phyloP scores from a whole-genome alignment of 495 filamentous ascomycete species.

The Jackrogersella multiformis region DNA sequence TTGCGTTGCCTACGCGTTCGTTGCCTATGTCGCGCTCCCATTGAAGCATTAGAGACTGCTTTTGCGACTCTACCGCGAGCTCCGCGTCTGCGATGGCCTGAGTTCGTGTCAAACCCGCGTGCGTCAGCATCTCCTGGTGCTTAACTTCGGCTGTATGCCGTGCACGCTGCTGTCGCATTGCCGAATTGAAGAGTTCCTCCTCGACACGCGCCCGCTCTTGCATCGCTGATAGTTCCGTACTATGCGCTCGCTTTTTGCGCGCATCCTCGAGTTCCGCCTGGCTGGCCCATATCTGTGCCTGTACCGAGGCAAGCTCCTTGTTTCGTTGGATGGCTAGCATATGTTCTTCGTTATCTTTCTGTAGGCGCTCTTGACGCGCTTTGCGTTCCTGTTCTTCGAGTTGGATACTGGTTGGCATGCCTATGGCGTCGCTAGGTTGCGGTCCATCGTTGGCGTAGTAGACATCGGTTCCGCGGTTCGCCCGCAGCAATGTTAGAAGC shows the following conservation, averaged over 20 bases:
- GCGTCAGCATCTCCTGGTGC: constrained; percentile 53
- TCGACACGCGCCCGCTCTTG: constrained; percentile 48
- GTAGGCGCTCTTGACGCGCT: constrained; percentile 49
- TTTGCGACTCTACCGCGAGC: constrained; percentile 49
- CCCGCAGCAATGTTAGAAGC: constrained; percentile 52
- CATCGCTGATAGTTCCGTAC: constrained; percentile 39
- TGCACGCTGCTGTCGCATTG: constrained; percentile 46
- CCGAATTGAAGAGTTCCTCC: constrained; percentile 48
- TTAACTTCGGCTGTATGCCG: constrained; percentile 42
- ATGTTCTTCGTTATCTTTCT: constrained; percentile 52
- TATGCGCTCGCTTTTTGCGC: constrained; percentile 44
- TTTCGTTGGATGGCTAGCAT: constrained; percentile 48
- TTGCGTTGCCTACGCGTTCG: constrained; percentile 50
- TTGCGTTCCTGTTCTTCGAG: constrained; percentile 56
- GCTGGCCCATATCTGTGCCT: constrained; percentile 53
- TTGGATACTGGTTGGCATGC: constrained; percentile 55
- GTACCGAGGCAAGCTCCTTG: constrained; percentile 54
- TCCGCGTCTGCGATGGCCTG: constrained; percentile 53
- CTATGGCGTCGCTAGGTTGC: constrained; percentile 56
- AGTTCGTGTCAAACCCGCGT: constrained; percentile 50
- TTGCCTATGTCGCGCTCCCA: constrained; percentile 51
- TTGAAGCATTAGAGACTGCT: constrained; percentile 45
- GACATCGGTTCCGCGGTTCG: constrained; percentile 56
- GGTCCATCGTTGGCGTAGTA: constrained; percentile 58
- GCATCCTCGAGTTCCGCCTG: constrained; percentile 59